Evolutionary conservation across 345 rosid species (phyloP), one percentile per base, ranked within the genome.

Genomic region (Brassica cretica): DNA sequence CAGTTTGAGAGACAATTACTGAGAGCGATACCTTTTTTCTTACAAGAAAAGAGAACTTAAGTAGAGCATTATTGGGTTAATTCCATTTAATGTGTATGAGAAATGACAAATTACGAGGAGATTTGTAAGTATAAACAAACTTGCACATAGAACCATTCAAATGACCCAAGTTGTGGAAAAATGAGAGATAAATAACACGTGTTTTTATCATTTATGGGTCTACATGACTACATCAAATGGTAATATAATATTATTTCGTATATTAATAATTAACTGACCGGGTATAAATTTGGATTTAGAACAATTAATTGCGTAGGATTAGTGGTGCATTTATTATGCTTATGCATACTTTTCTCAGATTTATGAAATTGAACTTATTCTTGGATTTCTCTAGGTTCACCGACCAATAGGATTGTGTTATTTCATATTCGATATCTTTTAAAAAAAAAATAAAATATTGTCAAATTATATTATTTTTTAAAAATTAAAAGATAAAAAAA

Each of bases 141-240:
- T 19, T 24, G 5, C 2, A 60, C 29, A 24, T 24, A 55, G 33
- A 60, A 25, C 56, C 56, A n/a, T 49, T 49, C 56, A 59, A 60
- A 3, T 2, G 33, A 60, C 14, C 33, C 64, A 60, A 24, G 33
- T 60, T 60, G 64, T 60, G 32, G 14, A 0, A 7, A n/a, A 3
- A 6, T 7, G 8, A 58, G 5, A 19, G 2, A 41, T 12, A 24
- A 41, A 67, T 14, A 44, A 24, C 62, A 58, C 55, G 32, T 41
- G 56, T 67, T 16, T 16, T 7, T 11, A 46, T 46, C 53, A 66
- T 41, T 41, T 41, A 66, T 12, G 56, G 62, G 69, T 19, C 70
- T 66, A 19, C 70, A 39, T 60, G 75, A 71, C 56, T 59, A 21
- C 37, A 24, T 21, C 59, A 61, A 15, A 21, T 37, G 60, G 24